Base-by-base conservation (phyloP, 768 basidiomycete species). In the Zangia roseola region DNA sequence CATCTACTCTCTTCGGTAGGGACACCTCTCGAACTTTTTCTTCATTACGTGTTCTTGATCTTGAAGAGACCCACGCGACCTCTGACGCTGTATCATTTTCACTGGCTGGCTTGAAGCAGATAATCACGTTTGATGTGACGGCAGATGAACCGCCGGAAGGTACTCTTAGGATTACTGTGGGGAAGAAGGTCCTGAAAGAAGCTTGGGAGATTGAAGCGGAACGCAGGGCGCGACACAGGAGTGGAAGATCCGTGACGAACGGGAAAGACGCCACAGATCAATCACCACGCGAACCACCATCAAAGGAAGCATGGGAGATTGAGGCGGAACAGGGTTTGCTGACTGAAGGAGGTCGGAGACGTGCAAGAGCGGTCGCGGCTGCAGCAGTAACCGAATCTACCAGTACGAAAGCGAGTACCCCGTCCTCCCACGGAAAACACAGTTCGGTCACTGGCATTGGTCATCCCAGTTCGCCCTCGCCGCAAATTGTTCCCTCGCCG, bases 141-240 rank as follows among this genome's bases (percentile, higher is more conserved):
- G 67, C 69, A 14, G 79, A 82, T 26, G 77, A 80, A 35, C 79
- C 80, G 8, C 71, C 73, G 4, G 70, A 71, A 33, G 84, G 82
- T 16, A 70, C 77, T 0, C 59, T 79, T 3, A 74, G 76, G 40
- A 70, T 91, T 17, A 70, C 82, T 16, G 73, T 89, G 2, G 91
- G 89, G 14, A 89, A 88, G 69, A 76, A 75, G 55, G 70, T 88
- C 21, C 59, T 86, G 48, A 82, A 82, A 60, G 90, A 92, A 65
- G 66, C 78, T 26, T 91, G 90, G 90, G 91, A 92, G 61, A 54
- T 92, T 12, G 88, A 88, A 61, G 71, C 81, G 16, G 89, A 92
- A 58, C 69, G 73, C 41, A 74, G 77, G 39, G 57, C 71, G 4
- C 79, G 75, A 47, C 64, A 63, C n/a, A 74, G 73, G 30, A 64